Base-by-base conservation (phyloP, 495 filamentous ascomycete genomes). In the Halenospora varia region DNA sequence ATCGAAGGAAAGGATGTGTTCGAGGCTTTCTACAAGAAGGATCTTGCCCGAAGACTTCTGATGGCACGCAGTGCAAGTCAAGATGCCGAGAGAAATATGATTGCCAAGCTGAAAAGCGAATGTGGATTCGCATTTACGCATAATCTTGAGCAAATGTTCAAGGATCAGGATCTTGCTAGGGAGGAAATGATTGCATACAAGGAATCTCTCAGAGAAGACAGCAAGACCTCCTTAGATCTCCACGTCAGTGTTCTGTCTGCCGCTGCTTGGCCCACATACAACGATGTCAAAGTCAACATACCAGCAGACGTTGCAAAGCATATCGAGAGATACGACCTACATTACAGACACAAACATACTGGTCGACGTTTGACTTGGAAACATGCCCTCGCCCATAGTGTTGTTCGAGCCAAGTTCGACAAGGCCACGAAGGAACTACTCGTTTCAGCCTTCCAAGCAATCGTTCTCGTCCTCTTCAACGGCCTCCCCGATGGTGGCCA, bases 111-210 rank as follows among this genome's bases (percentile, higher is more conserved):
- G 53, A 96, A 92, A 75, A 90, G 84, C 53, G 93, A 97, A 75
- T 97, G 94, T 68, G 95, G 95, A 23, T 85, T 88, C 2, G 85
- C 79, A 61, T 97, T 97, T 67, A 97, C 95, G 0, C 90, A 96
- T 63, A 97, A 99, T 64, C 79, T 99, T 1, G 94, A 99, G 70
- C 88, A 90, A 29, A 99, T 99, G 94, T 97, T 99, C 76, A 96
- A 96, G 66, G 94, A 99, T 65, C 89, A 97, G 70, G 92, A 96
- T 59, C 78, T 97, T 51, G 88, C 87, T 11, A 35, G 57, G 29
- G 44, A 67, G 48, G 63, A 68, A 47, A 68, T 68, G 65, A 52
- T 51, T 18, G 35, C 60, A 2, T 68, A 65, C 55, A 68, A 63
- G 26, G 51, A 65, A 46, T 53, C 51, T 1, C 51, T 65, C 2